These are phyloP conservation scores for Serendipita sp. DNA, from an alignment of 768 basidiomycete species.

Conservation along the genomic window DNA sequence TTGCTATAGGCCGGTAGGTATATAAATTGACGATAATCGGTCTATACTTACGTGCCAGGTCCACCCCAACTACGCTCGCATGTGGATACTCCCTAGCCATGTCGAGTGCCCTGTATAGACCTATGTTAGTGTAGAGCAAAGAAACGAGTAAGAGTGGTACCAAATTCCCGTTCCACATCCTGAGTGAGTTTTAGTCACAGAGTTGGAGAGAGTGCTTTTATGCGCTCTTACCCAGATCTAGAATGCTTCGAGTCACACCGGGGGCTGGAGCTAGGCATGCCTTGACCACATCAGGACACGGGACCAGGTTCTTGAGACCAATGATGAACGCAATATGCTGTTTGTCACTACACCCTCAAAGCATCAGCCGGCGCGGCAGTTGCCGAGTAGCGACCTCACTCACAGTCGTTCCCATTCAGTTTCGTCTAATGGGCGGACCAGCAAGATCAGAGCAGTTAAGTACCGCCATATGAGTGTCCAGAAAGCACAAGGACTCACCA, in stretches of 20 bases:
- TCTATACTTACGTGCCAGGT: neutral
- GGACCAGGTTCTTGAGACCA: neutral
- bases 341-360: neutral
- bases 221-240: neutral
- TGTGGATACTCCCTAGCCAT: neutral
- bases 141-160: neutral
- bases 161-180: conserved; percentile 1
- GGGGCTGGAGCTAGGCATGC: neutral
- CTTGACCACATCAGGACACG: neutral
- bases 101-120: neutral
- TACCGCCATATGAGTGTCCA: neutral
- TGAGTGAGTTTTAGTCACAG: neutral
- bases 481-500: neutral
- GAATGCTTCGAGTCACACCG: neutral
- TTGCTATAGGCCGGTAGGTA: neutral
- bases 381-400: neutral
- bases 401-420: conserved; percentile 1
- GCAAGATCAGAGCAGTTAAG: neutral
- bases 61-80: neutral
- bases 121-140: neutral
- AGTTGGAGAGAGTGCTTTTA: neutral
- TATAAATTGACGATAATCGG: neutral
- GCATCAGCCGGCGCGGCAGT: neutral
- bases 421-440: neutral
- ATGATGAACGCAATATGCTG: neutral